Conservation (phyloP, 495 filamentous ascomycete genomes). For the Sordaria brevicollis region DNA sequence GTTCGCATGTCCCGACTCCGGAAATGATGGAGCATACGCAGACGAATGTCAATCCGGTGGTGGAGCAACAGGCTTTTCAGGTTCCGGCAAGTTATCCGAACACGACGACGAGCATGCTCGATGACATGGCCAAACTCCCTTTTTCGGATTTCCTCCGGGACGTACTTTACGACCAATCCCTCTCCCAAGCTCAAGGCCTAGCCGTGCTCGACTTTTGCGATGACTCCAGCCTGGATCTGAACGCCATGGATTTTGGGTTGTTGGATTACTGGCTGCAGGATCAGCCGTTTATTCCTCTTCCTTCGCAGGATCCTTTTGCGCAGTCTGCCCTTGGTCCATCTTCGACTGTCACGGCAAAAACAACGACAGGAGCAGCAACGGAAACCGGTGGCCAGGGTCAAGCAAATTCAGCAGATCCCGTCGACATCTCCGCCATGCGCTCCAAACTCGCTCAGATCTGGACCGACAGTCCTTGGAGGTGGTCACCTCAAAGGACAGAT, state of each 20-base stretch:
- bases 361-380: background rate
- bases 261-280: slow-evolving; percentile 37
- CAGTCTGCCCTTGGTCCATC: no score
- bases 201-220: slow-evolving; percentile 39
- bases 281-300: background rate
- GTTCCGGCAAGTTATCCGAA: slow-evolving; percentile 5
- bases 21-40: slow-evolving; percentile 17
- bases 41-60: background rate
- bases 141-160: slow-evolving; percentile 29
- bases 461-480: slow-evolving; percentile 43
- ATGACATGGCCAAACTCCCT: slow-evolving; percentile 13
- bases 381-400: background rate
- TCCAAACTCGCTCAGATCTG: slow-evolving; percentile 25
- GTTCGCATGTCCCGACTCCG: slow-evolving; percentile 17
- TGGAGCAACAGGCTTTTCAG: background rate
- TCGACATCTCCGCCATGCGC: slow-evolving; percentile 22
- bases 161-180: slow-evolving; percentile 22
- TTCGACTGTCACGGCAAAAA: no score
- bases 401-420: slow-evolving; percentile 15
- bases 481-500: slow-evolving; percentile 41
- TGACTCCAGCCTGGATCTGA: slow-evolving; percentile 46
- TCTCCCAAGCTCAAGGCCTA: slow-evolving; percentile 24
- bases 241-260: slow-evolving; percentile 49
- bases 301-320: no score
- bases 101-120: slow-evolving; percentile 1